Percentiles rank a stretch among this genome's conserved stretches.
These are phyloP conservation scores for Fusarium paranaense DNA, from an alignment of 2,329 filamentous ascomycete genomes.

Conservation along the genomic window DNA sequence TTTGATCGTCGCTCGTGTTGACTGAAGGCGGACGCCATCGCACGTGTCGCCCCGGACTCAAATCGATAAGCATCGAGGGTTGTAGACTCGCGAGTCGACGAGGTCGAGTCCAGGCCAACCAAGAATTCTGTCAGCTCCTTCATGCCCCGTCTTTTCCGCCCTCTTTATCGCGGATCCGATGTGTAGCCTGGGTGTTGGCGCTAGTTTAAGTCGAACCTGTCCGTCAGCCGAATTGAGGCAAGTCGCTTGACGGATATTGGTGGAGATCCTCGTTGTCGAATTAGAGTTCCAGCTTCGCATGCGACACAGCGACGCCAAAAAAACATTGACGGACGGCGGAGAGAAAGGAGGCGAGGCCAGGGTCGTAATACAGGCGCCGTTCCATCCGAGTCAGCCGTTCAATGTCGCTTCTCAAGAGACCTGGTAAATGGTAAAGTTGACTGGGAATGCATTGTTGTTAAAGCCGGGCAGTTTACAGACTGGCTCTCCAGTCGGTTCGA, in stretches of 20 bases:
- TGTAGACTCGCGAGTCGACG: neutral
- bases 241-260: constrained; percentile 23
- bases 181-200: constrained; percentile 20
- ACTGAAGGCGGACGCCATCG: neutral
- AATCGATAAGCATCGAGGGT: neutral
- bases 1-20: neutral
- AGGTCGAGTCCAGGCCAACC: constrained; percentile 9
- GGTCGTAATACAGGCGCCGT: constrained; percentile 17
- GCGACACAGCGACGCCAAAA: constrained; percentile 9
- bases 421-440: constrained; percentile 52
- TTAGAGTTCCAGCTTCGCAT: constrained; percentile 32
- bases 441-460: constrained; percentile 42
- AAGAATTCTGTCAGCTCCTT: neutral
- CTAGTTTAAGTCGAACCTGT: constrained; percentile 29
- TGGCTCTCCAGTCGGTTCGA: constrained; percentile 48
- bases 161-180: constrained; percentile 26
- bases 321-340: constrained; percentile 7
- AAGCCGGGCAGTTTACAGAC: constrained; percentile 41
- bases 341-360: constrained; percentile 29
- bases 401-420: constrained; percentile 41
- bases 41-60: neutral
- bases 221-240: constrained; percentile 31
- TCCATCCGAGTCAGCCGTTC: constrained; percentile 5
- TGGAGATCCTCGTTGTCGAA: constrained; percentile 19
- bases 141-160: constrained; percentile 2